A percentile compares a stretch with the other conserved stretches of the same genome.
Conservation (phyloP, 306 rosid species). For the Canavalia ensiformis region DNA sequence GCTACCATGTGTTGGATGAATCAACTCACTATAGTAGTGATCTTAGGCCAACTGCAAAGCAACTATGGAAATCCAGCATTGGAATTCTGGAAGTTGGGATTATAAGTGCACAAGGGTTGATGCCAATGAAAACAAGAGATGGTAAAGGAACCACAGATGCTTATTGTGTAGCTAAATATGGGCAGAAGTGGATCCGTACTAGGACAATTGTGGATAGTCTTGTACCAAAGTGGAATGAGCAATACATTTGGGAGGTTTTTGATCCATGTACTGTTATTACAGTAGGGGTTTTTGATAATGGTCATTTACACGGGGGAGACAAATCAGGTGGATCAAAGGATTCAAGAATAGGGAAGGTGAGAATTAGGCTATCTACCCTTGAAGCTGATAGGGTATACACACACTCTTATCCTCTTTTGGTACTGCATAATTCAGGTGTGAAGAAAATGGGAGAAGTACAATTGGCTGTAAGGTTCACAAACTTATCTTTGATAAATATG, state of each 20-base stretch:
- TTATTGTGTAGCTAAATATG: constrained; percentile 82
- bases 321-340: constrained; percentile 66
- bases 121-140: constrained; percentile 80
- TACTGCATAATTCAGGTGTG: constrained; percentile 74
- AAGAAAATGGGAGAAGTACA: constrained; percentile 88
- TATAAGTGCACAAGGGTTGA: constrained; percentile 70
- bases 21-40: constrained; percentile 85
- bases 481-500: constrained; percentile 75
- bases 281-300: constrained; percentile 82
- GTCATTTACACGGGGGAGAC: constrained; percentile 65
- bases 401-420: constrained; percentile 78
- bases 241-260: constrained; percentile 89
- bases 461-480: constrained; percentile 82
- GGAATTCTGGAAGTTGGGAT: constrained; percentile 81
- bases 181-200: constrained; percentile 86
- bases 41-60: constrained; percentile 87
- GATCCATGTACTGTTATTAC: constrained; percentile 84
- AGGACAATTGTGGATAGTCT: constrained; percentile 74
- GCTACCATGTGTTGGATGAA: constrained; percentile 90
- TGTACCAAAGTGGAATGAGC: constrained; percentile 85
- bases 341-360: constrained; percentile 78
- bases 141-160: constrained; percentile 75
- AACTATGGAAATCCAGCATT: constrained; percentile 76
- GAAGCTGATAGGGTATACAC: constrained; percentile 83
- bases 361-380: constrained; percentile 82